Evolutionary conservation across 768 basidiomycete species (phyloP), one percentile per base, ranked within the genome.

Genomic region (Lactifluus pinguis): DNA sequence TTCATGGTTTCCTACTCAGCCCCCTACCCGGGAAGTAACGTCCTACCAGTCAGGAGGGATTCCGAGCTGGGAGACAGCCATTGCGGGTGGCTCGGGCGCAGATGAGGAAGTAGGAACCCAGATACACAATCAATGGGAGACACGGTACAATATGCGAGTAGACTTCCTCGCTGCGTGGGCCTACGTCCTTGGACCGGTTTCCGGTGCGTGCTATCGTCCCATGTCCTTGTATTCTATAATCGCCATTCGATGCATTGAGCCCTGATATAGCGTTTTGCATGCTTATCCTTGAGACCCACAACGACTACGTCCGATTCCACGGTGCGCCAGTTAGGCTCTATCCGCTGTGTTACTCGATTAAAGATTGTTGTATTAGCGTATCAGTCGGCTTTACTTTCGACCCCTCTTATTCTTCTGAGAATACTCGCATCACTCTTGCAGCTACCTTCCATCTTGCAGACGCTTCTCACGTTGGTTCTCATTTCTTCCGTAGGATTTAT

Each of bases 241-340:
- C 86, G 17, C 64, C 42, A 15, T 61, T 61, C 50, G 50, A 83
- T 34, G 86, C 89, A 72, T 89, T 83, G 14, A 79, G 79, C 58
- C 85, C 83, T 65, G 81, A 21, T 32, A 59, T 60, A 88, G 89
- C 89, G 3, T 72, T 90, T 34, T 30, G 76, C 1, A 71, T 89
- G 36, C 77, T 91, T 10, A 77, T 88, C n/a, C 63, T 84, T n/a
- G 88, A 91, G 72, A 91, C 84, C 10, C 80, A 81, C 62, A 87
- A 86, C 66, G 85, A 89, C 71, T 86, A 82, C 63, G 82, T 89
- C 60, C 83, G 89, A 55, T 90, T 89, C 69, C 87, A 89, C 69
- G 85, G 87, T 87, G 55, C 67, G 80, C 68, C 44, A 52, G 53
- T 30, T 15, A 21, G 9, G 7, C n/a, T 30, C 47, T 55, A 21